Conservation (phyloP, 306 rosid genomes). For the Prunus fruticosa region DNA sequence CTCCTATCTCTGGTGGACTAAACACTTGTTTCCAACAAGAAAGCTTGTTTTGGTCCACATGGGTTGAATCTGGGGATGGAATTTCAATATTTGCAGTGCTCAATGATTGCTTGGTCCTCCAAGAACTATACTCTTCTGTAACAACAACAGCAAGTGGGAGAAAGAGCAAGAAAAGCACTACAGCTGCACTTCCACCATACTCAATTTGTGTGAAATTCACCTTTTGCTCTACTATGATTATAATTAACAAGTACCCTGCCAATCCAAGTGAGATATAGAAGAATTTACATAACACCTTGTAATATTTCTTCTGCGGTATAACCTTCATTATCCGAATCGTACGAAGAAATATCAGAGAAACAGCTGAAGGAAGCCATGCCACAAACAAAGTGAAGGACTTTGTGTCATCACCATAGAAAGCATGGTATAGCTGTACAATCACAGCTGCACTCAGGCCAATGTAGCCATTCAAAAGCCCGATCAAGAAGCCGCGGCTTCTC, state of each 20-base stretch:
- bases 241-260: constrained; percentile 14
- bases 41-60: neutral
- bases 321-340: constrained; percentile 14
- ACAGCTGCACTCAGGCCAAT: constrained; percentile 20
- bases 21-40: neutral
- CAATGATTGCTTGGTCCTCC: neutral
- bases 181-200: constrained; percentile 21
- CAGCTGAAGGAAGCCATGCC: constrained; percentile 20
- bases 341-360: constrained; percentile 14
- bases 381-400: constrained; percentile 25
- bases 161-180: constrained; percentile 21
- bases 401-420: constrained; percentile 16
- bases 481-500: constrained; percentile 11
- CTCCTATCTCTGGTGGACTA: constrained; percentile 5
- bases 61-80: neutral
- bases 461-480: constrained; percentile 26
- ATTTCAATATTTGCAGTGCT: neutral
- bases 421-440: constrained; percentile 24
- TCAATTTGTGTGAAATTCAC: constrained; percentile 2
- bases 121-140: neutral
- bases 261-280: constrained; percentile 20
- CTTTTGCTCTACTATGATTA: constrained; percentile 17
- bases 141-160: constrained; percentile 25
- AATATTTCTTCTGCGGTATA: constrained; percentile 24
- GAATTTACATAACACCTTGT: constrained; percentile 13